Base-by-base conservation (phyloP, 192 early-diverging fungal species). In the Coemansia sp. region DNA sequence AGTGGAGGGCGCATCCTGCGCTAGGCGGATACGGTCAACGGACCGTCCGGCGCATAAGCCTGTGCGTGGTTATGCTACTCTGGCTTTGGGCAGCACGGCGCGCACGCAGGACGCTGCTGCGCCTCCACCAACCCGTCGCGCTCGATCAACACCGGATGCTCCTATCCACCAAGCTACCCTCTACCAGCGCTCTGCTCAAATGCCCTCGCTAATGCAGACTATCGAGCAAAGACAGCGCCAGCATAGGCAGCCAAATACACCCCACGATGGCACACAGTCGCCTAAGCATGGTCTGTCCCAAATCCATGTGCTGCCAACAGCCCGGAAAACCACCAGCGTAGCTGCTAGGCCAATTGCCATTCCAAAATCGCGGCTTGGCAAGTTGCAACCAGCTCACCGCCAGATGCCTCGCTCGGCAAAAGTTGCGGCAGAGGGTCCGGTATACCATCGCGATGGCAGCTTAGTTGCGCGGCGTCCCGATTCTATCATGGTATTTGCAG, bases 391-490 rank as follows among this genome's bases (percentile, higher is more conserved):
- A 3, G 56, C 77, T 3, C 60, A 65, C 32, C 71, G 77, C 48
- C 59, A 67, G 24, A 57, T 80, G 77, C 77, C 77, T n/a, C 70
- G 38, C 27, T 80, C 77, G 8, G 60, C 41, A 47, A 50, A 67
- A 16, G 62, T 80, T 19, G 52, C 55, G 0, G 55, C 70, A 38
- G 38, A 18, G 18, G 68, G 67, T 7, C 67, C 67, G 0, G 47
- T 57, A 25, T 73, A 69, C 23, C 62, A 58, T 1, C 22, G 9
- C 19, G 47, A 54, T 8, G 71, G 77, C 52, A 60, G 48, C 18
- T 31, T 67, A 44, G 57, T 27, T 7, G 71, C 54, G 22, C 64
- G 62, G 8, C 68, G 77, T 1, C 77, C 67, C 0, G 62, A 68
- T 18, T 55, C 60, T 22, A 63, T 68, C 7, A 54, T 69, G 8